Conservation (phyloP, 768 basidiomycete genomes). For the Psilocybe tampanensis region DNA sequence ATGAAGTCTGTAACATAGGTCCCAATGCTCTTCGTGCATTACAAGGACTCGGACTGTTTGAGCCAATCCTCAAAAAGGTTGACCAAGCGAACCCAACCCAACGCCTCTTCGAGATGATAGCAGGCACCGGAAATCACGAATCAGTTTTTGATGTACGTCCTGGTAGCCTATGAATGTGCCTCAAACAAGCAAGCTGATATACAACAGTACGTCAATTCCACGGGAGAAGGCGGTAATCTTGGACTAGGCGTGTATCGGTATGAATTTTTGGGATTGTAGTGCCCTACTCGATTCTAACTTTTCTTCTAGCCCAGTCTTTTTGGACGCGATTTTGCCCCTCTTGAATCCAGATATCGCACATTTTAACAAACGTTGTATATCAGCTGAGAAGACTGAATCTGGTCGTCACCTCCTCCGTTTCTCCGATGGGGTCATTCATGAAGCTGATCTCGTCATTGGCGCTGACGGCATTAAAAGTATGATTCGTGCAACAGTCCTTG, state of each 20-base stretch:
- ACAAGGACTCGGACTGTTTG: constrained; percentile 43
- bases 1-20: constrained; percentile 29
- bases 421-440: constrained; percentile 45
- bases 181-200: not conserved
- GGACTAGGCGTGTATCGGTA: constrained; percentile 51
- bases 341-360: constrained; percentile 44
- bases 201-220: constrained; percentile 12
- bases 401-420: constrained; percentile 43
- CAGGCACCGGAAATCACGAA: constrained; percentile 45
- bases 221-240: constrained; percentile 28
- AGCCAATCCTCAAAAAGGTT: constrained; percentile 40
- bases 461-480: constrained; percentile 54
- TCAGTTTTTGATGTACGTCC: constrained; percentile 44
- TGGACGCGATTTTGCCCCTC: constrained; percentile 47
- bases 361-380: constrained; percentile 53
- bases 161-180: not conserved
- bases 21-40: constrained; percentile 52
- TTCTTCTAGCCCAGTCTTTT: constrained; percentile 46
- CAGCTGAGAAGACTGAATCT: constrained; percentile 28
- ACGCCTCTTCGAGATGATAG: constrained; percentile 41
- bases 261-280: not conserved
- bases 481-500: constrained; percentile 50
- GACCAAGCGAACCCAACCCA: constrained; percentile 33
- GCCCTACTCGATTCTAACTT: not conserved
- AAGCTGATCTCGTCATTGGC: constrained; percentile 48